phyloP scores from a whole-genome alignment of 371 early-diverging fungal genomes.

The Capillidium heterosporum region DNA sequence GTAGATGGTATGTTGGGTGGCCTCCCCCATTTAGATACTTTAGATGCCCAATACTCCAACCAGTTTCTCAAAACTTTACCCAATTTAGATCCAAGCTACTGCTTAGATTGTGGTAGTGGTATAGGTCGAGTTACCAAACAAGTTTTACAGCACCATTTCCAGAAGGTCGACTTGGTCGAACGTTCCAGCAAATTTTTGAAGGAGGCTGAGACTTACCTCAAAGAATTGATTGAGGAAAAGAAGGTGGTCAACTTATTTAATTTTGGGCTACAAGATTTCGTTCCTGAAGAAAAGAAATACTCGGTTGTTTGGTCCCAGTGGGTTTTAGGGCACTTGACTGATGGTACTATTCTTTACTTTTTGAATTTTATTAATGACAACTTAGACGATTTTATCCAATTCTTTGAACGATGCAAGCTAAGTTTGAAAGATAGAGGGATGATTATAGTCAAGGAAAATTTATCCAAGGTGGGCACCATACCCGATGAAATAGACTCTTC shows the following conservation, averaged over 20 bases:
- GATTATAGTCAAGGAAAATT: constrained; percentile 84
- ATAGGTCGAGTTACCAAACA: constrained; percentile 85
- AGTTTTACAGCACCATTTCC: constrained; percentile 53
- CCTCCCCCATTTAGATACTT: constrained; percentile 52
- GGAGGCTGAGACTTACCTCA: constrained; percentile 41
- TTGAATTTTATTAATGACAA: not conserved
- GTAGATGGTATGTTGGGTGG: constrained; percentile 84
- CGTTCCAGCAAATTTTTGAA: constrained; percentile 57
- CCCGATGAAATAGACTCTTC: constrained; percentile 74
- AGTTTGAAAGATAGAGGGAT: constrained; percentile 56
- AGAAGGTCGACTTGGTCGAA: constrained; percentile 78
- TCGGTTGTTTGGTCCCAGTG: constrained; percentile 94
- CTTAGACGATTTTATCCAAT: constrained; percentile 60
- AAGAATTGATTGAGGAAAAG: constrained; percentile 26
- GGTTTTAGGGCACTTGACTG: constrained; percentile 73
- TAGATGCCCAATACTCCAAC: constrained; percentile 44
- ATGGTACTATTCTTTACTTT: constrained; percentile 20
- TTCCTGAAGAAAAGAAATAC: constrained; percentile 50
- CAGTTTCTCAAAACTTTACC: constrained; percentile 18
- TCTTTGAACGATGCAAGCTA: constrained; percentile 56
- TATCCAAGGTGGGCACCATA: constrained; percentile 35
- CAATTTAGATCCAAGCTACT: constrained; percentile 13
- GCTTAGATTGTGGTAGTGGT: constrained; percentile 79
- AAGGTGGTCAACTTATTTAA: constrained; percentile 39
- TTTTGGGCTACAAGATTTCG: constrained; percentile 65